Evolutionary conservation across 2,329 filamentous ascomycete species (phyloP), one percentile per base, ranked within the genome.

Genomic region (Colletotrichum shisoi): DNA sequence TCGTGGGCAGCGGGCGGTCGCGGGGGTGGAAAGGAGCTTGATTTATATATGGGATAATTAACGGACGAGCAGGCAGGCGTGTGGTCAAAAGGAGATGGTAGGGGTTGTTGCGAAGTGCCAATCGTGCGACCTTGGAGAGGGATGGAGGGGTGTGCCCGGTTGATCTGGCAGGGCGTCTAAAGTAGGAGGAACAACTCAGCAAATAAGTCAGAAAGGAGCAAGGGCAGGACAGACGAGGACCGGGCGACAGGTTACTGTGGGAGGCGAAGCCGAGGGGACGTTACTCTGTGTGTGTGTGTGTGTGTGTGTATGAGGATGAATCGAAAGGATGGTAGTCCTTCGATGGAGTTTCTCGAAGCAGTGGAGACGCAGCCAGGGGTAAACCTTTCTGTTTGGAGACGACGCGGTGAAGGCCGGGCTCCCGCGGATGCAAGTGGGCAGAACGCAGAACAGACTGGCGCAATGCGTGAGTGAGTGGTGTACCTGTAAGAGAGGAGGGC

Each of bases 41-140:
- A 73, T 71, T 71, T 76, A 79, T 84, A 83, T 79, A 75, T 70
- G 71, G 69, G 71, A 66, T 24, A 39, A 57, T 17, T 37, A 53
- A 54, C 62, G 46, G 66, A 57, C 56, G 67, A 57, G 58, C 53
- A 62, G 64, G 57, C 49, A 24, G 52, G n/a, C 46, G 66, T 62
- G 37, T 69, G 56, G 62, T 51, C 59, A 63, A 59, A 60, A 39
- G 15, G 54, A 52, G 54, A 56, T 53, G 48, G 67, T 54, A 57
- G 54, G 57, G 64, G 65, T 52, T 63, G 51, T 54, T 51, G 56
- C 37, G 39, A 57, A n/a, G 44, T 65, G 61, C 57, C 51, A 63
- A 62, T 67, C 46, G 54, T 57, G 65, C 59, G 59, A 53, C 52
- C 45, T 57, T 52, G 65, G 60, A 65, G 65, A 65, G 65, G 31